These are phyloP conservation scores for Cardamine resedifolia DNA, from an alignment of 345 rosid genomes.

Conservation along the genomic window DNA sequence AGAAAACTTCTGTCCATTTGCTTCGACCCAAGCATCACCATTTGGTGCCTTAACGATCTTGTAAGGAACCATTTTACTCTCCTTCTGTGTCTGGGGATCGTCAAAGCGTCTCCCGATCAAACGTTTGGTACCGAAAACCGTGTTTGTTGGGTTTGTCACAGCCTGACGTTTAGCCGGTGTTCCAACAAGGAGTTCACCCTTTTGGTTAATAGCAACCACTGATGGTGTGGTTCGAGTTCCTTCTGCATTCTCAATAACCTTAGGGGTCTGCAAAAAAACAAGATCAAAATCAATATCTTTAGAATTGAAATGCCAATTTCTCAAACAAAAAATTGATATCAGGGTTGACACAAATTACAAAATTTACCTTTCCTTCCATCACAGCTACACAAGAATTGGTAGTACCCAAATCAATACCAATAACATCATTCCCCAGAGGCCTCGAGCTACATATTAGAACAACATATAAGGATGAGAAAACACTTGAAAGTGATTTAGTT, in stretches of 20 bases:
- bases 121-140: conserved; percentile 43
- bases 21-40: conserved; percentile 58
- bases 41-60: conserved; percentile 50
- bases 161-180: conserved; percentile 55
- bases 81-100: conserved; percentile 48
- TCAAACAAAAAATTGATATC: neutral
- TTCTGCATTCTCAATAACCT: conserved; percentile 51
- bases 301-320: neutral
- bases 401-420: conserved; percentile 60
- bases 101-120: conserved; percentile 43
- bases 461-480: neutral
- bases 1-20: conserved; percentile 44
- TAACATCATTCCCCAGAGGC: conserved; percentile 55
- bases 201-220: conserved; percentile 46
- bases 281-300: neutral
- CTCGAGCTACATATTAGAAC: conserved; percentile 42
- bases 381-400: conserved; percentile 61
- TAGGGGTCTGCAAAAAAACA: conserved; percentile 37
- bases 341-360: neutral
- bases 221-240: conserved; percentile 55
- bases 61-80: conserved; percentile 50
- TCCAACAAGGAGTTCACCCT: conserved; percentile 48
- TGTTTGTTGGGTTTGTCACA: conserved; percentile 46
- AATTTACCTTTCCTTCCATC: conserved; percentile 60
- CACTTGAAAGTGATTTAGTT: neutral